Conservation (phyloP, 768 basidiomycete species). For the Termitomyces sp. region DNA sequence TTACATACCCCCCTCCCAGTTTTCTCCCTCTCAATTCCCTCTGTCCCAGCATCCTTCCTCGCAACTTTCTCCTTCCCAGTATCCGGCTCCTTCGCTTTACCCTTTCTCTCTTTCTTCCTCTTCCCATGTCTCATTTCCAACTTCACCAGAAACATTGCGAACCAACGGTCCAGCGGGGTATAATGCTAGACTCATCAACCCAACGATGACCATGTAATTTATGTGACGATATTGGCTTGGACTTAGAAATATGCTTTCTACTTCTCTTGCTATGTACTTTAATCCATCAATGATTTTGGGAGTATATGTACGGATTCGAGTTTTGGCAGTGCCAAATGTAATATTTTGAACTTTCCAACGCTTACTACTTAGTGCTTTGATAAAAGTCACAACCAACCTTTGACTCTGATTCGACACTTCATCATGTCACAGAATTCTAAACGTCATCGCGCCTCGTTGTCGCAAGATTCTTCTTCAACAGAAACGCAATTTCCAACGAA, state of each 20-base stretch:
- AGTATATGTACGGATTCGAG: slow-evolving; percentile 7
- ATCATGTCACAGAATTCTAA: slow-evolving; percentile 23
- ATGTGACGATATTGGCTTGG: slow-evolving; percentile 4
- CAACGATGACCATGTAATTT: slow-evolving; percentile 5
- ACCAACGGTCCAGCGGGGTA: neutral
- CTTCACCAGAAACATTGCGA: slow-evolving; percentile 12
- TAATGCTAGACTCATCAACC: neutral
- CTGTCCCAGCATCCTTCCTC: neutral
- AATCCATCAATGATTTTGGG: neutral
- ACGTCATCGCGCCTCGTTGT: slow-evolving; percentile 33
- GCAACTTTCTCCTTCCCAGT: neutral
- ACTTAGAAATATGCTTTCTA: slow-evolving; percentile 2
- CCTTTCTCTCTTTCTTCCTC: neutral
- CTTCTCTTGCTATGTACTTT: slow-evolving; percentile 11
- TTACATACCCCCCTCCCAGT: slow-evolving; percentile 2
- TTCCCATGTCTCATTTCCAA: slow-evolving; percentile 14
- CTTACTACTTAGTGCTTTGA: neutral
- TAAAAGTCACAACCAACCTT: neutral
- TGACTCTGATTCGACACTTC: neutral
- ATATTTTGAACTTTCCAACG: slow-evolving; percentile 1
- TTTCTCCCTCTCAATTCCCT: neutral
- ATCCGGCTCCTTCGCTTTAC: neutral
- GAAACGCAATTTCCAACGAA: slow-evolving; percentile 22
- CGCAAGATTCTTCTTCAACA: slow-evolving; percentile 28
- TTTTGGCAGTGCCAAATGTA: slow-evolving; percentile 12